Conservation (phyloP, 192 early-diverging fungal species). For the Coemansia sp. region DNA sequence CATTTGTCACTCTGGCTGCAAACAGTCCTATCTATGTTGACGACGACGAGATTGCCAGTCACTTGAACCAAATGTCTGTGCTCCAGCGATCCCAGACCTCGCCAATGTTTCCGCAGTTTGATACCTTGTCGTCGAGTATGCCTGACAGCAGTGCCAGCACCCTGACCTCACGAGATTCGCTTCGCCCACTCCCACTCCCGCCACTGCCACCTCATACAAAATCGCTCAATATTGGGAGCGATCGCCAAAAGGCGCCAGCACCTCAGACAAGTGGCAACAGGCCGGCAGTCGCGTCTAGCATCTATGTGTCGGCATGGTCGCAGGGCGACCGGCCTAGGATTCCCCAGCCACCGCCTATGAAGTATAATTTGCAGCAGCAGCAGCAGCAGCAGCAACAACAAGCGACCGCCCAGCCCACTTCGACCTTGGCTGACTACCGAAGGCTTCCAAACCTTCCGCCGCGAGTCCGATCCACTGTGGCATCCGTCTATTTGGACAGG, state of each 20-base stretch:
- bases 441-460: constrained; percentile 45
- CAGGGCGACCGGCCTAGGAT: constrained; percentile 9
- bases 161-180: constrained; percentile 6
- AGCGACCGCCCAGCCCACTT: background rate
- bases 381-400: constrained; percentile 30
- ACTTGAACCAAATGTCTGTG: constrained; percentile 33
- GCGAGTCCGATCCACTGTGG: constrained; percentile 37
- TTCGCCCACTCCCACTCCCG: constrained; percentile 20
- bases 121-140: constrained; percentile 10
- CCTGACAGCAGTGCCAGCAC: background rate
- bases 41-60: constrained; percentile 34
- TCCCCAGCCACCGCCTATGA: constrained; percentile 27
- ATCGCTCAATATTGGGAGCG: constrained; percentile 25
- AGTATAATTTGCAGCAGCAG: constrained; percentile 42
- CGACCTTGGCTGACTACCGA: constrained; percentile 28
- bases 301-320: background rate
- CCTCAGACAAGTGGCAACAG: background rate
- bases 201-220: constrained; percentile 19
- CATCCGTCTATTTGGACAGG: constrained; percentile 34
- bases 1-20: constrained; percentile 12
- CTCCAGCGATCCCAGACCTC: constrained; percentile 16
- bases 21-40: constrained; percentile 39
- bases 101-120: constrained; percentile 21
- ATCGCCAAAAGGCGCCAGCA: constrained; percentile 1
- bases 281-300: background rate